Percentiles rank a stretch among this genome's conserved stretches.
Evolutionary conservation across 345 rosid species (phyloP).

Genomic region (Acer saccharum): DNA sequence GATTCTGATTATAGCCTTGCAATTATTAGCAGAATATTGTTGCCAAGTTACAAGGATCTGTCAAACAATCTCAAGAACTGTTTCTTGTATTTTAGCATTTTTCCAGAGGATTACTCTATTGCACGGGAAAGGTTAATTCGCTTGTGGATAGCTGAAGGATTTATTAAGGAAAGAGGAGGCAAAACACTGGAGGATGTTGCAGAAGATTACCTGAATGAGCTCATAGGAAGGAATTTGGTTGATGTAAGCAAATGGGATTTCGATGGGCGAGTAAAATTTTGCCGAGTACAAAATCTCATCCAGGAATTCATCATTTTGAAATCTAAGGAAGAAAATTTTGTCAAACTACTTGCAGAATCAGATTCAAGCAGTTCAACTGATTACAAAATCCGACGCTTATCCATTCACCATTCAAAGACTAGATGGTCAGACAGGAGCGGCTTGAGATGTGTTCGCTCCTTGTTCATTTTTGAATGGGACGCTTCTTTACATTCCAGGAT

Average conservation of each 20-base stretch:
- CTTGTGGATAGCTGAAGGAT: conserved; percentile 31
- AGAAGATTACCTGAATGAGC: conserved; percentile 20
- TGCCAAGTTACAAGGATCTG: conserved; percentile 26
- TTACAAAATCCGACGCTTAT: conserved; percentile 5
- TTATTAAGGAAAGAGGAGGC: conserved; percentile 2
- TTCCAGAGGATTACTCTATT: conserved; percentile 23
- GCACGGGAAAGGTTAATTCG: background rate
- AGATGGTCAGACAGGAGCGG: background rate
- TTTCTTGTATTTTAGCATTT: conserved; percentile 23
- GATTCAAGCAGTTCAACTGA: background rate
- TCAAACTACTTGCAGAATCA: background rate
- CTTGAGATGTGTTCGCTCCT: background rate
- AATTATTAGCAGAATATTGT: background rate
- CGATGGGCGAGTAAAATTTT: conserved; percentile 2
- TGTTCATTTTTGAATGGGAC: background rate
- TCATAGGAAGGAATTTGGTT: conserved; percentile 19
- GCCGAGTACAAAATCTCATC: conserved; percentile 20
- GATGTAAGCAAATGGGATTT: background rate
- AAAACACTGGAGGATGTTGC: conserved; percentile 13
- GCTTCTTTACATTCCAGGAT: background rate
- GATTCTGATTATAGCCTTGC: background rate
- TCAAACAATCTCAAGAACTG: conserved; percentile 16
- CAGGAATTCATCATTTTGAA: conserved; percentile 11
- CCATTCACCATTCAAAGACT: background rate
- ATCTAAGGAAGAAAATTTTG: conserved; percentile 14